Conservation (phyloP, 345 rosid genomes). For the Salix caprea region DNA sequence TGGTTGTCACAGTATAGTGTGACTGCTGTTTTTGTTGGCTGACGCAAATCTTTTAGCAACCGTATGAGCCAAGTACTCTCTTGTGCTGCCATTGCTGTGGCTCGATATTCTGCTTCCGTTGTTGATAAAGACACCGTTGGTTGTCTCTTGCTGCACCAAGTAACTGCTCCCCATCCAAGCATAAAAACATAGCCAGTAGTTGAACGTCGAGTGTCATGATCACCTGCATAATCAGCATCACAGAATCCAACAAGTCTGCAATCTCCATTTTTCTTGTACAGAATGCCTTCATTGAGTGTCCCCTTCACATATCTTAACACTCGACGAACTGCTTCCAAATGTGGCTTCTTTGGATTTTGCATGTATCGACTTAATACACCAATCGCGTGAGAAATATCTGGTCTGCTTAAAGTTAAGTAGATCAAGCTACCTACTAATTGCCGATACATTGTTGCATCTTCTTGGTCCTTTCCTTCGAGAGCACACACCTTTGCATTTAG, state of each 20-base stretch:
- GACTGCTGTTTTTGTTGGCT: no score
- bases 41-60: no score
- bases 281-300: not conserved
- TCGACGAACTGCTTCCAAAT: not conserved
- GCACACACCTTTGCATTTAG: no score
- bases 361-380: not conserved
- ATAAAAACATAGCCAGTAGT: not conserved
- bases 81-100: no score
- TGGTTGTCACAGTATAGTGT: no score
- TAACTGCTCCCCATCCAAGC: not conserved
- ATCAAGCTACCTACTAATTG: not conserved
- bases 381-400: not conserved
- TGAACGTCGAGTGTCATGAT: not conserved
- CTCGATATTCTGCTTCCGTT: no score
- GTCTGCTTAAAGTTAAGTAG: not conserved
- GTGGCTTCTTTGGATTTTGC: slow-evolving; percentile 9
- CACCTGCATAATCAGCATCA: not conserved
- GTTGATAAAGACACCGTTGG: not conserved
- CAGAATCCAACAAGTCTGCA: not conserved
- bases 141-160: not conserved
- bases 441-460: slow-evolving; percentile 7
- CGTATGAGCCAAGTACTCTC: no score
- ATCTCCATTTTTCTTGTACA: not conserved
- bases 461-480: not conserved
- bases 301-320: not conserved